Evolutionary conservation across 768 basidiomycete species (phyloP).

Genomic region (Cubamyces sp.): DNA sequence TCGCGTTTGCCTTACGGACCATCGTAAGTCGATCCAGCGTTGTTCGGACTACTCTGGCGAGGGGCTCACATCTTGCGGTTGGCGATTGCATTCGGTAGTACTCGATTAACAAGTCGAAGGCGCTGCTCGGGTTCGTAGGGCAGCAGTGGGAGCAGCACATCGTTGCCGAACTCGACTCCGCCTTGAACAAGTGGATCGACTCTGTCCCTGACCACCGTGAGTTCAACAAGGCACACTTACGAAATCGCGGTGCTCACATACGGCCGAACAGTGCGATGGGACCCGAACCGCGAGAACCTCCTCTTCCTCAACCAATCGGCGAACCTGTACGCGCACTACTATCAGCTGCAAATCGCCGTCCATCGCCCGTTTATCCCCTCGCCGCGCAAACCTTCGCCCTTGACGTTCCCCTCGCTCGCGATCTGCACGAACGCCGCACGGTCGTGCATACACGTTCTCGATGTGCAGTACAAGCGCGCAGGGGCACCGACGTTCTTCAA

Average conservation of each 20-base stretch:
- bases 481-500: constrained; percentile 33
- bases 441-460: constrained; percentile 52
- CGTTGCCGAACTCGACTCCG: constrained; percentile 67
- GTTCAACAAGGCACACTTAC: constrained; percentile 29
- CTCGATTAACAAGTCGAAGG: constrained; percentile 67
- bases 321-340: constrained; percentile 56
- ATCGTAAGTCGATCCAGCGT: constrained; percentile 49
- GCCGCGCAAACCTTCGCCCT: constrained; percentile 41
- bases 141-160: constrained; percentile 60
- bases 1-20: constrained; percentile 69
- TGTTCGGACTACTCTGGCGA: constrained; percentile 1
- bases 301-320: constrained; percentile 62
- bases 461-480: constrained; percentile 39
- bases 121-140: constrained; percentile 54
- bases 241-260: not conserved
- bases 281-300: constrained; percentile 44
- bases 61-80: not conserved
- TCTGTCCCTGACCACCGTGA: constrained; percentile 68
- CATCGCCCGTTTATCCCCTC: constrained; percentile 59
- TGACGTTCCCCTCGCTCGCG: constrained; percentile 54
- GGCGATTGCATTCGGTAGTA: constrained; percentile 50
- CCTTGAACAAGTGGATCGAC: constrained; percentile 74
- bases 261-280: constrained; percentile 43
- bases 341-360: constrained; percentile 57
- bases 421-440: constrained; percentile 60